Evolutionary conservation across 1,284 basidiomycete species (phyloP).

Genomic region (Malassezia brasiliensis): DNA sequence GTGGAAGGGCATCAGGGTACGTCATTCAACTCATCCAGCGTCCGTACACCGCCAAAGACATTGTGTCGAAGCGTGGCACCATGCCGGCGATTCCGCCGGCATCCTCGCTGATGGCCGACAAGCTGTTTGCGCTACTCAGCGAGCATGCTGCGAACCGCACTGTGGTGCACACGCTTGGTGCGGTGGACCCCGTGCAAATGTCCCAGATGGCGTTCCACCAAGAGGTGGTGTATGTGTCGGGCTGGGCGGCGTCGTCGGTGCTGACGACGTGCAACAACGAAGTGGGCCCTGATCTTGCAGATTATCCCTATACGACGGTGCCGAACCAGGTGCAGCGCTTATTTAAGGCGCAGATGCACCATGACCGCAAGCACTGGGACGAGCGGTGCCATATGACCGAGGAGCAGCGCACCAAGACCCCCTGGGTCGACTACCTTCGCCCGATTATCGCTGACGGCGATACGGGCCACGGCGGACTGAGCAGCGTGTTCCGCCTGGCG

Average conservation of each 20-base stretch:
- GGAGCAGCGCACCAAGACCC: constrained; percentile 53
- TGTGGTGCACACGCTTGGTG: constrained; percentile 42
- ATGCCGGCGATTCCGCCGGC: constrained; percentile 64
- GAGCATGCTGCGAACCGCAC: constrained; percentile 58
- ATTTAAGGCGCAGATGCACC: constrained; percentile 59
- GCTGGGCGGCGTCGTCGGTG: constrained; percentile 79
- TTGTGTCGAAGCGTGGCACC: constrained; percentile 80
- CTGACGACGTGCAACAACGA: constrained; percentile 73
- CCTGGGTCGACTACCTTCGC: constrained; percentile 50
- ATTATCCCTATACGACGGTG: constrained; percentile 59
- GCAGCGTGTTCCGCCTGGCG: constrained; percentile 44
- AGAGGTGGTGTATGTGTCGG: constrained; percentile 89
- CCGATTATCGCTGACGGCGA: constrained; percentile 50
- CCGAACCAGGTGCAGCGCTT: constrained; percentile 59
- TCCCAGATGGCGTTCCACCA: constrained; percentile 93
- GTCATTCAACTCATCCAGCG: constrained; percentile 46
- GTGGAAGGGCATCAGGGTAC: constrained; percentile 58
- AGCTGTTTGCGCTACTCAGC: constrained; percentile 62
- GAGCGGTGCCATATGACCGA: constrained; percentile 58
- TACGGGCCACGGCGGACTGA: constrained; percentile 46
- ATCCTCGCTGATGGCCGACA: constrained; percentile 68
- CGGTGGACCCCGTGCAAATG: constrained; percentile 78
- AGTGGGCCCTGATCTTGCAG: constrained; percentile 71
- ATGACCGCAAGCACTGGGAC: constrained; percentile 56
- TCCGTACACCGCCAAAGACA: constrained; percentile 66